Evolutionary conservation across 768 basidiomycete species (phyloP), one percentile per base, ranked within the genome.

Genomic region (Phylloporus arenicola): DNA sequence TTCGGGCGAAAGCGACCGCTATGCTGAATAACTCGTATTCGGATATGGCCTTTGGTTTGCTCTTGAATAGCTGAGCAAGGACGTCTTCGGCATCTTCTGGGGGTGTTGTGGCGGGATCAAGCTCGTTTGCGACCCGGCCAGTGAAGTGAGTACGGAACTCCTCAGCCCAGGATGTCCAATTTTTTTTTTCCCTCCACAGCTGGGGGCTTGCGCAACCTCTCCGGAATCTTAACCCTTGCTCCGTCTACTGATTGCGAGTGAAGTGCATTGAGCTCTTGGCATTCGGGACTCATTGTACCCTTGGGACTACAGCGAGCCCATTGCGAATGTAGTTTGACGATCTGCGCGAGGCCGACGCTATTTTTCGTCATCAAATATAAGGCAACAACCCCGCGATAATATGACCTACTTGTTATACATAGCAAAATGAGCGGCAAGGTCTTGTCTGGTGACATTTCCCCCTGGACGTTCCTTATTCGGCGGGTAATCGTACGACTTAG

Each of bases 181-280:
- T 85, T 74, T 56, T 75, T 84, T 3, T 70, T 67, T 6, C 69
- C 69, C 1, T 63, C 60, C n/a, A 43, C 48, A 9, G 59, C 58
- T 1, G 81, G 81, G 3, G 80, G 78, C 14, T 65, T 76, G n/a
- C 65, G 61, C 20, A 85, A 65, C 41, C 58, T 59, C 37, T 59
- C 58, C 9, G 58, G 58, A 40, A 59, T 47, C 25, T 27, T 60
- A 45, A 85, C 75, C 11, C 72, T 71, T 1, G 78, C 83, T 0
- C 84, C 84, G 55, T 86, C 84, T 1, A 85, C 84, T 3, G 78
- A 81, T 47, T 83, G 81, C 3, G 84, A 86, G 56, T 86, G 82
- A 9, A 86, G 65, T 0, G 83, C 84, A 52, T 85, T 86, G 22
- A 86, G 70, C 57, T 86, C 83, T 57, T 85, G 84, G 55, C 83